phyloP scores from a whole-genome alignment of 257 asterid genomes.

The Coffea canephora region DNA sequence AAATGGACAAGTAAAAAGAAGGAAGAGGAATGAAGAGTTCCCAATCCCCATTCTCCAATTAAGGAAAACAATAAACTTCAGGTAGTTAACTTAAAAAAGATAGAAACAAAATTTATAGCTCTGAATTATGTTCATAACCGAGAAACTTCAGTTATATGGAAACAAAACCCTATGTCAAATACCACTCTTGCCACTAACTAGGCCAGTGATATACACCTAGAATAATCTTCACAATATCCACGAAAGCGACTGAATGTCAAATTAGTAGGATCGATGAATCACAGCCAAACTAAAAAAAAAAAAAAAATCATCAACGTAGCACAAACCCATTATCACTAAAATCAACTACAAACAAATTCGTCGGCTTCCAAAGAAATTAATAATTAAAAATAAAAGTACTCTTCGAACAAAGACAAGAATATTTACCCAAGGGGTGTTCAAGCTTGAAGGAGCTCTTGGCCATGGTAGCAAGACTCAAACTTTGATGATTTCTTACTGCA shows the following conservation, averaged over 20 bases:
- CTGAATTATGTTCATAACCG: background rate
- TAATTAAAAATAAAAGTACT: background rate
- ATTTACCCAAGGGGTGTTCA: conserved; percentile 62
- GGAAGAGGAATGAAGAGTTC: background rate
- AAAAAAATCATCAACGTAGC: background rate
- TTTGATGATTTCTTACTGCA: conserved; percentile 44
- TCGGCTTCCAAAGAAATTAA: background rate
- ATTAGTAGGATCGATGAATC: background rate
- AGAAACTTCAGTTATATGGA: background rate
- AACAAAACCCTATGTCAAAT: background rate
- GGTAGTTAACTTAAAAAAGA: background rate
- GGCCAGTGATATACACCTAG: background rate
- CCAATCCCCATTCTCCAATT: background rate
- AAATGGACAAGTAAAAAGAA: background rate
- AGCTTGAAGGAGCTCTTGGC: conserved; percentile 61
- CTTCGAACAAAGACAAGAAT: background rate
- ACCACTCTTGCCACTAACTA: too few relatives aligned
- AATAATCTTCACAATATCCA: conserved; percentile 1
- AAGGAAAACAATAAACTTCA: background rate
- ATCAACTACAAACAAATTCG: background rate
- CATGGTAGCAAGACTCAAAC: conserved; percentile 47
- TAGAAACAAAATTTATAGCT: background rate
- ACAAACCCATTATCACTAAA: background rate
- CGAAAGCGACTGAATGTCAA: background rate
- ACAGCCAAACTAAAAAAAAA: background rate